phyloP scores from a whole-genome alignment of 1,139 yeast species.

The Ogataea hybrid region DNA sequence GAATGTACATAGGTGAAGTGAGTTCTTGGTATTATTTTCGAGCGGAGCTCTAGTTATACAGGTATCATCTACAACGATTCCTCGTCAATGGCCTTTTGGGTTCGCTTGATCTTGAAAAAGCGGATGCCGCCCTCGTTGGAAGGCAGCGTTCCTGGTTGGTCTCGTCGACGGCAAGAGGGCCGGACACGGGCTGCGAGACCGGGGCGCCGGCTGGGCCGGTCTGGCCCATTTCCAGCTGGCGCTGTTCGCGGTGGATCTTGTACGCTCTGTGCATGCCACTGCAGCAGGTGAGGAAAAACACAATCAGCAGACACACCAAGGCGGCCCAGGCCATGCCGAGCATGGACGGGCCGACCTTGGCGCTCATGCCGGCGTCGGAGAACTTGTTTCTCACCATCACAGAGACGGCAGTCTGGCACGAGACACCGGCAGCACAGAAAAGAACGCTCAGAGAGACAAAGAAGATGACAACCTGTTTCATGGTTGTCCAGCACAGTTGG shows the following conservation, averaged over 20 bases:
- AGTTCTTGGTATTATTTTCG: background rate
- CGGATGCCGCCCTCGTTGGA: slow-evolving; percentile 62
- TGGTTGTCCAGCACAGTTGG: slow-evolving; percentile 40
- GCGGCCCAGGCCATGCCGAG: slow-evolving; percentile 73
- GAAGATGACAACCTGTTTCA: slow-evolving; percentile 54
- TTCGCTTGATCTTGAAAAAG: slow-evolving; percentile 75
- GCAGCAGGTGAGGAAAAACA: slow-evolving; percentile 56
- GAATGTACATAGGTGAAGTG: slow-evolving; percentile 3
- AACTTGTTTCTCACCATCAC: slow-evolving; percentile 68
- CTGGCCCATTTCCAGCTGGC: slow-evolving; percentile 8
- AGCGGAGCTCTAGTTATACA: slow-evolving; percentile 6
- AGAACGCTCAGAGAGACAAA: slow-evolving; percentile 52
- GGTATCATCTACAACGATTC: slow-evolving; percentile 23
- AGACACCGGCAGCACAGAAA: slow-evolving; percentile 57
- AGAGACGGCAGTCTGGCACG: slow-evolving; percentile 64
- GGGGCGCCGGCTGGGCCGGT: slow-evolving; percentile 6
- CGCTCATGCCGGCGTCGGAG: slow-evolving; percentile 39
- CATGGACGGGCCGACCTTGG: slow-evolving; percentile 54
- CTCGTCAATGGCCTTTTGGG: slow-evolving; percentile 27
- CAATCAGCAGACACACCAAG: slow-evolving; percentile 49
- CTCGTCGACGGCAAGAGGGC: slow-evolving; percentile 13
- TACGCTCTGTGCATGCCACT: slow-evolving; percentile 49
- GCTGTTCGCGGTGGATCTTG: slow-evolving; percentile 37
- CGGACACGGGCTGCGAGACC: slow-evolving; percentile 3
- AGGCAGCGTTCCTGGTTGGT: slow-evolving; percentile 17